phyloP scores from a whole-genome alignment of 1,284 basidiomycete genomes.

The Mycosarcoma maydis region DNA sequence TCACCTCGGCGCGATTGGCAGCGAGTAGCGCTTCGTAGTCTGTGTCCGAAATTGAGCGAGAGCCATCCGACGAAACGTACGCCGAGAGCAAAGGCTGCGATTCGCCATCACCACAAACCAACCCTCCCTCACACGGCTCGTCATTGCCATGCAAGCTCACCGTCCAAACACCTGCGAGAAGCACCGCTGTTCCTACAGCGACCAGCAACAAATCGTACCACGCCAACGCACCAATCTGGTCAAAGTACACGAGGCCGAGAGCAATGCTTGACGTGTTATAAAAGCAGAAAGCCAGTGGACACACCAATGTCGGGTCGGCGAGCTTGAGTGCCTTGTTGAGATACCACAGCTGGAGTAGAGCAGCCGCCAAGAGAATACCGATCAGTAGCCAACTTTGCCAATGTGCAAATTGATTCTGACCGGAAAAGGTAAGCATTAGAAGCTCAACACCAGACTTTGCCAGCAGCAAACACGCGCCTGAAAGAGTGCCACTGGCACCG shows the following conservation, averaged over 20 bases:
- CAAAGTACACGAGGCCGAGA: conserved; percentile 80
- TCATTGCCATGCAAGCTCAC: conserved; percentile 70
- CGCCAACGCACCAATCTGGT: conserved; percentile 82
- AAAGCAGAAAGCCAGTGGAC: conserved; percentile 93
- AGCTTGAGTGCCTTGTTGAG: conserved; percentile 87
- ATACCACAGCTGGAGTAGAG: conserved; percentile 82
- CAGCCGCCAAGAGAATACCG: conserved; percentile 76
- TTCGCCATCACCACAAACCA: conserved; percentile 20
- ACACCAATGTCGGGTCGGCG: conserved; percentile 80
- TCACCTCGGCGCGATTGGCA: conserved; percentile 50
- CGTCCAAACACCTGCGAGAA: conserved; percentile 89
- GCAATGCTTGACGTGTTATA: conserved; percentile 84
- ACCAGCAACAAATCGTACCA: conserved; percentile 79
- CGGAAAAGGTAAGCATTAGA: conserved; percentile 77
- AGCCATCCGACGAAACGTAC: conserved; percentile 3
- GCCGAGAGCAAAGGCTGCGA: conserved; percentile 19
- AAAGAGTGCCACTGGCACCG: conserved; percentile 88
- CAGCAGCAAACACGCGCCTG: conserved; percentile 90
- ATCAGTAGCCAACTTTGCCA: conserved; percentile 83
- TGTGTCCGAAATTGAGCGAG: conserved; percentile 7
- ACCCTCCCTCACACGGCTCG: conserved; percentile 13
- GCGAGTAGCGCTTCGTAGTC: conserved; percentile 25
- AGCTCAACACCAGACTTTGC: conserved; percentile 94
- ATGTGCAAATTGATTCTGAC: conserved; percentile 84
- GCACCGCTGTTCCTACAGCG: conserved; percentile 78